A percentile compares a stretch with the other conserved stretches of the same genome.
phyloP scores from a whole-genome alignment of 2,329 filamentous ascomycete genomes.

The Colletotrichum simmondsii region DNA sequence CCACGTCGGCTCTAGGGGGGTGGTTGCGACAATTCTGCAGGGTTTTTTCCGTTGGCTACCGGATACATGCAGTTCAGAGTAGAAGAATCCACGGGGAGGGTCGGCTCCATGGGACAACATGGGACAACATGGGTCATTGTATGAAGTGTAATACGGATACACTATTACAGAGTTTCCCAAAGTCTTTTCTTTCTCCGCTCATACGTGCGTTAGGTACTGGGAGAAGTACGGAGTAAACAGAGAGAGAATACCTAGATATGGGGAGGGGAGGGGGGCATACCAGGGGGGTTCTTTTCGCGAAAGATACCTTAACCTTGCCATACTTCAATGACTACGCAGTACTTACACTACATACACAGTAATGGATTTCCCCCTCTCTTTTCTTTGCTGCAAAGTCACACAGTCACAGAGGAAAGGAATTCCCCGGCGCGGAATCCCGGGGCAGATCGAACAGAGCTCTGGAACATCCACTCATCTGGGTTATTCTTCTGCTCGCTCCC shows the following conservation, averaged over 20 bases:
- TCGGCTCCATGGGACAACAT: neutral
- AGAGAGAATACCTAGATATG: neutral
- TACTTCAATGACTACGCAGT: neutral
- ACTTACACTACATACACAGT: neutral
- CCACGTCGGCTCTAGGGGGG: neutral
- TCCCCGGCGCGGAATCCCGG: constrained; percentile 26
- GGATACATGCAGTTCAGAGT: neutral
- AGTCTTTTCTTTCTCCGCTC: neutral
- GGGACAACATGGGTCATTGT: neutral
- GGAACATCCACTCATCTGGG: constrained; percentile 31
- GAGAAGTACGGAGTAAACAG: neutral
- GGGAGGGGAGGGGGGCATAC: neutral
- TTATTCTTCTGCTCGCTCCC: constrained; percentile 26
- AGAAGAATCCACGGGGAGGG: neutral
- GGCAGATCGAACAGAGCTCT: constrained; percentile 35
- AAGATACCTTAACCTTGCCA: neutral
- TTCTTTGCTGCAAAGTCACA: constrained; percentile 8
- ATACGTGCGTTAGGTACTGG: constrained; percentile 10
- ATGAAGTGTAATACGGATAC: neutral
- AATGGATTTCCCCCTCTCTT: neutral
- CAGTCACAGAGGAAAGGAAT: constrained; percentile 15
- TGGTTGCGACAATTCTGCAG: constrained; percentile 9
- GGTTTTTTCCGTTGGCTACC: constrained; percentile 2
- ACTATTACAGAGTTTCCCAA: neutral
- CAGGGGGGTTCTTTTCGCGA: neutral